These are phyloP conservation scores for Megacollybia marginata DNA, from an alignment of 768 basidiomycete genomes.

Conservation along the genomic window DNA sequence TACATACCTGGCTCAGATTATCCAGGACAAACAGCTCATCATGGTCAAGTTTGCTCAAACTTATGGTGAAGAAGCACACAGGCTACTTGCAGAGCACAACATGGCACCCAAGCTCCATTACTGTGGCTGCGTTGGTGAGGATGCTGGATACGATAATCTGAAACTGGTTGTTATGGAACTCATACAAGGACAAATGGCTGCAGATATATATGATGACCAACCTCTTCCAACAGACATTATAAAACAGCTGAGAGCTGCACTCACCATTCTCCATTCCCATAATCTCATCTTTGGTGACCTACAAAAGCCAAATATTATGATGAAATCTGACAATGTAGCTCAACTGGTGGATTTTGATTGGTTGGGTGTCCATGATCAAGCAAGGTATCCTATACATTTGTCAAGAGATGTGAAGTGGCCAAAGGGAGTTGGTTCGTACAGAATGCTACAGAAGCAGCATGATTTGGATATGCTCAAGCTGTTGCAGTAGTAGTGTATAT, in stretches of 20 bases:
- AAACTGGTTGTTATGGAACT: background rate
- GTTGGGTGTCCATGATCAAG: background rate
- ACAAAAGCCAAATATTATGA: background rate
- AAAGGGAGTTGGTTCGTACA: no score
- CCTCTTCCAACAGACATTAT: background rate
- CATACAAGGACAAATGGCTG: background rate
- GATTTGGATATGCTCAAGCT: background rate
- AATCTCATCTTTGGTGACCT: background rate
- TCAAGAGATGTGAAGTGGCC: no score
- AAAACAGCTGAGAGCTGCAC: background rate
- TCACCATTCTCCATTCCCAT: background rate
- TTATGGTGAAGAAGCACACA: slow-evolving; percentile 16
- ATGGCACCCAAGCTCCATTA: background rate
- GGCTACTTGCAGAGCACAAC: slow-evolving; percentile 7
- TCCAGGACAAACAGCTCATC: slow-evolving; percentile 1
- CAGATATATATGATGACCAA: background rate
- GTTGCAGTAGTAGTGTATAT: no score
- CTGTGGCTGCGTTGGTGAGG: background rate
- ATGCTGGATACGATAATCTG: background rate
- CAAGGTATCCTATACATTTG: background rate
- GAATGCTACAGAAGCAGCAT: background rate
- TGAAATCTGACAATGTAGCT: background rate
- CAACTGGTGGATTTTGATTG: background rate
- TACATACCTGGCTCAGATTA: background rate
- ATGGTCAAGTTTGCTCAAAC: slow-evolving; percentile 21